Conservation (phyloP, 192 early-diverging fungal genomes). For the Physocladia obscura region DNA sequence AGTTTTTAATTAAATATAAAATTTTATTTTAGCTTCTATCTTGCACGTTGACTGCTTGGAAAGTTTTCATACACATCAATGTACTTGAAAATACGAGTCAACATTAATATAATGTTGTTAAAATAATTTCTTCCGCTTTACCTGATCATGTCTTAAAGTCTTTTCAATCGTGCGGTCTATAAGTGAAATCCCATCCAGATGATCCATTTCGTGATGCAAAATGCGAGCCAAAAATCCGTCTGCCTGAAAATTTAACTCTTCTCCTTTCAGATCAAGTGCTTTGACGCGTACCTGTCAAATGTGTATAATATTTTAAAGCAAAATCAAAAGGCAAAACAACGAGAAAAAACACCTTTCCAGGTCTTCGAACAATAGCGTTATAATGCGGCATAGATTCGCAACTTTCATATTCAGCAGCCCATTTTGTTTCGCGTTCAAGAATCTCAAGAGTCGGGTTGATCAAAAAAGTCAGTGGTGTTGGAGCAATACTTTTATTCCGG, state of each 20-base stretch:
- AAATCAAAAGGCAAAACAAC: background rate
- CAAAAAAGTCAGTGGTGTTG: constrained; percentile 41
- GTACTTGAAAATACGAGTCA: background rate
- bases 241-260: constrained; percentile 22
- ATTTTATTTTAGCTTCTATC: background rate
- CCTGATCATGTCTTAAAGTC: constrained; percentile 49
- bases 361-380: constrained; percentile 43
- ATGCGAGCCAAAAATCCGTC: constrained; percentile 40
- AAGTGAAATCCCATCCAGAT: constrained; percentile 45
- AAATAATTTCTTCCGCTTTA: background rate
- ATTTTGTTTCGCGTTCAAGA: constrained; percentile 22
- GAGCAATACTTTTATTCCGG: constrained; percentile 8
- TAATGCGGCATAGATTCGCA: constrained; percentile 52
- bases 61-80: constrained; percentile 29
- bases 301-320: background rate
- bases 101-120: background rate
- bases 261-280: constrained; percentile 40
- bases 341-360: background rate
- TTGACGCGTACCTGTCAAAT: constrained; percentile 27
- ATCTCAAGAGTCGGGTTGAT: constrained; percentile 45
- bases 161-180: constrained; percentile 44
- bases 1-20: too few relatives aligned
- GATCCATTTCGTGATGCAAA: constrained; percentile 55
- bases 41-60: constrained; percentile 1
- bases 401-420: constrained; percentile 43